A percentile compares a stretch with the other conserved stretches of the same genome.
Conservation (phyloP, 2,329 filamentous ascomycete species). For the Aspergillus fischeri region DNA sequence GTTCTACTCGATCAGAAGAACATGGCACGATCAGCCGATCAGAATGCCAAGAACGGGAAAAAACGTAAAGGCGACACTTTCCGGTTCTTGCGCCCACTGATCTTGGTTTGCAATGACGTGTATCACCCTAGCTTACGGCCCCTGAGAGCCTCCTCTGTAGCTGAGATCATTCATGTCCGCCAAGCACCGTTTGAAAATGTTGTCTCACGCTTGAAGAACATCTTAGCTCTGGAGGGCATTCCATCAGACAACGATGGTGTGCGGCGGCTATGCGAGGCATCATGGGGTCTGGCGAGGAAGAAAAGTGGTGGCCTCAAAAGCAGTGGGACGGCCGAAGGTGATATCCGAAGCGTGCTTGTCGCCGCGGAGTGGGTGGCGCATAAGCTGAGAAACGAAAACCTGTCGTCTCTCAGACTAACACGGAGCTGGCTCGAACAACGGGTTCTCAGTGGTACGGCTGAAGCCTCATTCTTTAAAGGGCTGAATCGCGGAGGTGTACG, state of each 20-base stretch:
- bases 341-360: conserved; percentile 62
- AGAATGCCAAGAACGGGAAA: conserved; percentile 18
- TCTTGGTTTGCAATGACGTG: conserved; percentile 95
- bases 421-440: conserved; percentile 59
- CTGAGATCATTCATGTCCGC: conserved; percentile 87
- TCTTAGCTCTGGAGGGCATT: conserved; percentile 88
- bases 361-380: conserved; percentile 63
- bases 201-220: conserved; percentile 70
- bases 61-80: conserved; percentile 80
- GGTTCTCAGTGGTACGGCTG: conserved; percentile 50
- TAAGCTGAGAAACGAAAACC: conserved; percentile 49
- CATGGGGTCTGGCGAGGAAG: conserved; percentile 60
- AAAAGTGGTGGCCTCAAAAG: conserved; percentile 49
- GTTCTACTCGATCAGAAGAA: conserved; percentile 85
- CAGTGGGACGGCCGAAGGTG: conserved; percentile 46
- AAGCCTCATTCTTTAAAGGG: conserved; percentile 51
- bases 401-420: conserved; percentile 45
- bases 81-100: conserved; percentile 77
- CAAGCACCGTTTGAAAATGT: conserved; percentile 86
- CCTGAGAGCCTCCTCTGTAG: conserved; percentile 75
- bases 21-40: conserved; percentile 35
- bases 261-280: conserved; percentile 63
- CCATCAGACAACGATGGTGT: conserved; percentile 85
- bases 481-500: conserved; percentile 60
- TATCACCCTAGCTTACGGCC: conserved; percentile 87